A percentile compares a stretch with the other conserved stretches of the same genome.
Conservation (phyloP, 106 monocot genomes). For the Dioscorea zingiberensis region DNA sequence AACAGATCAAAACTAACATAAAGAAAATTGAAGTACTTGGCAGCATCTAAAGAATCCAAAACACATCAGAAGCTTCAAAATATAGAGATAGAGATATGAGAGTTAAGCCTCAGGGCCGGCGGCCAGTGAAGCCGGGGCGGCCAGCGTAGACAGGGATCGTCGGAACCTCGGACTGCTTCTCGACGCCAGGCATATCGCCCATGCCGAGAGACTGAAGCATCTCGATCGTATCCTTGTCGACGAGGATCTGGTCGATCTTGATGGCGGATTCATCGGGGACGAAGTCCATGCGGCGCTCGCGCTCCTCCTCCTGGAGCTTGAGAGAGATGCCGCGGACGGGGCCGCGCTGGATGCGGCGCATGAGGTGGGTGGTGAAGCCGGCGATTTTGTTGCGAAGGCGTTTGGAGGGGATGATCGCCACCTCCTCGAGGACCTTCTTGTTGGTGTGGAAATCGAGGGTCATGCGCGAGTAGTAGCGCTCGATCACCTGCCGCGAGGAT, state of each 20-base stretch:
- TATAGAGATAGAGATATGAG: neutral
- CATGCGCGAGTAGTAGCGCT: slow-evolving; percentile 6
- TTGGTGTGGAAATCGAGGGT: neutral
- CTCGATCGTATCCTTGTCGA: neutral
- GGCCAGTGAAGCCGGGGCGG: neutral
- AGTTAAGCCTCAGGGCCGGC: neutral
- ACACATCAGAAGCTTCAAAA: neutral
- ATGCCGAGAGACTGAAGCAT: neutral
- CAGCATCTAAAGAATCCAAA: too few species aligned
- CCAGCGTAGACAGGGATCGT: neutral
- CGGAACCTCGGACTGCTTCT: neutral
- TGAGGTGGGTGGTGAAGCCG: slow-evolving; percentile 1
- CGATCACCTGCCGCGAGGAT: slow-evolving; percentile 2
- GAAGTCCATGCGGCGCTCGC: slow-evolving; percentile 6
- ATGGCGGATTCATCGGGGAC: neutral
- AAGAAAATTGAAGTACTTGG: too few species aligned
- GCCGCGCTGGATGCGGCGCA: slow-evolving; percentile 4
- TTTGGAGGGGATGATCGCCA: neutral
- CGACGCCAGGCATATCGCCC: neutral
- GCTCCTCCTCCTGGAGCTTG: slow-evolving; percentile 6
- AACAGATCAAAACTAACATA: too few species aligned
- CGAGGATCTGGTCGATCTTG: neutral
- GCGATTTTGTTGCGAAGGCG: neutral
- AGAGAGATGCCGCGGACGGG: slow-evolving; percentile 2
- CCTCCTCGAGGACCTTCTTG: slow-evolving; percentile 1